phyloP scores from a whole-genome alignment of 2,329 filamentous ascomycete genomes.

The Penicillium brasilianum region DNA sequence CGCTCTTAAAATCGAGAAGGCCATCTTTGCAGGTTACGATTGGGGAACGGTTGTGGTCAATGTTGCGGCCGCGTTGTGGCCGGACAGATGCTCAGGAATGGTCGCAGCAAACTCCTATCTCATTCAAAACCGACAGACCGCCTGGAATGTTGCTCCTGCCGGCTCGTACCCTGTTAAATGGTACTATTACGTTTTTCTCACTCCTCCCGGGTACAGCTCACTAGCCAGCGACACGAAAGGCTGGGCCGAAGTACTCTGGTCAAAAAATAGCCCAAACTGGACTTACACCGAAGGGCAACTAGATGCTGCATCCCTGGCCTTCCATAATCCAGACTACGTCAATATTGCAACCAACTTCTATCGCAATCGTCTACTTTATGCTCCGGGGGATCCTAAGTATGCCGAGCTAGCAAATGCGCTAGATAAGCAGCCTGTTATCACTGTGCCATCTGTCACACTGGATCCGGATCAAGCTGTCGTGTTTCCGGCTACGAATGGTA shows the following conservation, averaged over 20 bases:
- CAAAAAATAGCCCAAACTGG: conserved; percentile 2
- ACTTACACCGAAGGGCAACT: neutral
- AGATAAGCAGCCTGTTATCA: neutral
- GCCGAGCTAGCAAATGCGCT: neutral
- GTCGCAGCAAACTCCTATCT: conserved; percentile 28
- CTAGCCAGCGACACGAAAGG: conserved; percentile 1
- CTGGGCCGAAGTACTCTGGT: neutral
- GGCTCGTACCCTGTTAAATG: conserved; percentile 29
- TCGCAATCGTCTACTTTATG: neutral
- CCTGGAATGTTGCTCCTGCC: conserved; percentile 24
- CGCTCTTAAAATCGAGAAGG: neutral
- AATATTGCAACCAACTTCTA: neutral
- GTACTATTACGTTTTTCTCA: conserved; percentile 19
- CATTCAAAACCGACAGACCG: conserved; percentile 26
- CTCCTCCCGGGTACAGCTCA: neutral
- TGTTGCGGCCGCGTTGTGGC: conserved; percentile 32
- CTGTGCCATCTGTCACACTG: neutral
- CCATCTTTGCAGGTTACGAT: neutral
- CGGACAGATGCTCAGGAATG: conserved; percentile 32
- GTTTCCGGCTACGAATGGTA: neutral
- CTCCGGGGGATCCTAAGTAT: neutral
- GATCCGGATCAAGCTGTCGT: neutral
- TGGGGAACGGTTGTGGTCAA: neutral
- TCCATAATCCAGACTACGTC: neutral
- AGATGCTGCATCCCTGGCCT: neutral